These are phyloP conservation scores for Penicillium subrubescens DNA, from an alignment of 495 filamentous ascomycete species.

Conservation along the genomic window DNA sequence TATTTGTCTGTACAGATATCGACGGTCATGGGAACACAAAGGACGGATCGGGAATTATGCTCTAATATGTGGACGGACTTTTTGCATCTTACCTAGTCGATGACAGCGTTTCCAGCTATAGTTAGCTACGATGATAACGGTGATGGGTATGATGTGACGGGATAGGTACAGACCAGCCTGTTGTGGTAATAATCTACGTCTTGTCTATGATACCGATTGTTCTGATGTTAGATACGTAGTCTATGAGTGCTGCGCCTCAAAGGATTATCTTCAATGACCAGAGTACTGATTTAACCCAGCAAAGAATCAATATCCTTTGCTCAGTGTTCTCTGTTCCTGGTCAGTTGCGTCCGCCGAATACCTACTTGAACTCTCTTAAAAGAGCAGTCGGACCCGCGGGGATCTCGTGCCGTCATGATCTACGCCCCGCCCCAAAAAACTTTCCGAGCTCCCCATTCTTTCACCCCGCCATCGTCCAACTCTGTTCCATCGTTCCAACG, in stretches of 20 bases:
- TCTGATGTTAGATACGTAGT: not conserved
- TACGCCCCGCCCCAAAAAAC: constrained; percentile 28
- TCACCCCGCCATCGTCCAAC: constrained; percentile 10
- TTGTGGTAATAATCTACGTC: not conserved
- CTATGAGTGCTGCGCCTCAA: not conserved
- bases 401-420: constrained; percentile 25
- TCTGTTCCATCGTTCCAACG: constrained; percentile 2
- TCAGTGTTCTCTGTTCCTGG: not conserved
- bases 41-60: not conserved
- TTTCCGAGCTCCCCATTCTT: constrained; percentile 16
- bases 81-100: not conserved
- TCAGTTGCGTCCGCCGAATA: not conserved
- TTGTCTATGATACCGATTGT: not conserved
- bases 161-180: not conserved
- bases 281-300: not conserved
- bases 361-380: not conserved
- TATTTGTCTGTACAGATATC: constrained; percentile 8
- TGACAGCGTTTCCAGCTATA: not conserved
- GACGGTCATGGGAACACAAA: not conserved
- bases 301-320: not conserved
- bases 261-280: not conserved
- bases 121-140: not conserved
- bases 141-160: not conserved
- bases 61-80: not conserved
- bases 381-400: not conserved